Evolutionary conservation across 345 rosid genomes (phyloP).

Genomic region (Euphorbia tirucalli): DNA sequence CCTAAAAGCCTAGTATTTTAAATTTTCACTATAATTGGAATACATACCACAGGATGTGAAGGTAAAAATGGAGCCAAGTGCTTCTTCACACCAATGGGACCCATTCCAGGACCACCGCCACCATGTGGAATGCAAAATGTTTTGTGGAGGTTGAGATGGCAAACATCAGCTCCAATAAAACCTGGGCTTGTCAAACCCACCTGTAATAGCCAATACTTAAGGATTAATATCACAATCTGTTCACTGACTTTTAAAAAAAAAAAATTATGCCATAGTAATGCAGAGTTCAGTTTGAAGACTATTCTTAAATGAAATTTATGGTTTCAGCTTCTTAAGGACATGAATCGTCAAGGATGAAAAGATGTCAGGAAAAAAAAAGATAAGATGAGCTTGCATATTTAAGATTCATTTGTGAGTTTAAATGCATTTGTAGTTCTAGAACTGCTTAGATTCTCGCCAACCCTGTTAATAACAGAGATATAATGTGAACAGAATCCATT

Average conservation of each 20-base stretch:
- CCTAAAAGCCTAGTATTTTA: background rate
- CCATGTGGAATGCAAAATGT: constrained; percentile 99
- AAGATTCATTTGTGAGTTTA: too few relatives aligned
- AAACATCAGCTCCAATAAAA: constrained; percentile 96
- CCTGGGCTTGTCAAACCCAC: constrained; percentile 99
- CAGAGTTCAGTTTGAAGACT: background rate
- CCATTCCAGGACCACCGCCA: constrained; percentile 99
- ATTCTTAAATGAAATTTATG: background rate
- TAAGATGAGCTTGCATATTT: too few relatives aligned
- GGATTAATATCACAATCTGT: background rate
- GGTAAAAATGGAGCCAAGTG: constrained; percentile 96
- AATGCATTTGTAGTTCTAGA: background rate
- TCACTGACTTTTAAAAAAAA: background rate
- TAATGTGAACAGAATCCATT: background rate
- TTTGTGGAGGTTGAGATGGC: constrained; percentile 98
- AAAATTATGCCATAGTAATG: background rate
- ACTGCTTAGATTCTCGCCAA: background rate
- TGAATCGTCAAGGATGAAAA: background rate
- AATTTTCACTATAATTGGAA: constrained; percentile 2
- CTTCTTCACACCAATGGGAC: constrained; percentile 97
- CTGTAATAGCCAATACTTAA: constrained; percentile 30
- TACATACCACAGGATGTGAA: constrained; percentile 93
- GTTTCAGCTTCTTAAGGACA: background rate
- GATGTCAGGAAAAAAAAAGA: background rate
- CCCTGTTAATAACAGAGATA: background rate